These are phyloP conservation scores for Colletotrichum sidae DNA, from an alignment of 2,329 filamentous ascomycete species.

Conservation along the genomic window DNA sequence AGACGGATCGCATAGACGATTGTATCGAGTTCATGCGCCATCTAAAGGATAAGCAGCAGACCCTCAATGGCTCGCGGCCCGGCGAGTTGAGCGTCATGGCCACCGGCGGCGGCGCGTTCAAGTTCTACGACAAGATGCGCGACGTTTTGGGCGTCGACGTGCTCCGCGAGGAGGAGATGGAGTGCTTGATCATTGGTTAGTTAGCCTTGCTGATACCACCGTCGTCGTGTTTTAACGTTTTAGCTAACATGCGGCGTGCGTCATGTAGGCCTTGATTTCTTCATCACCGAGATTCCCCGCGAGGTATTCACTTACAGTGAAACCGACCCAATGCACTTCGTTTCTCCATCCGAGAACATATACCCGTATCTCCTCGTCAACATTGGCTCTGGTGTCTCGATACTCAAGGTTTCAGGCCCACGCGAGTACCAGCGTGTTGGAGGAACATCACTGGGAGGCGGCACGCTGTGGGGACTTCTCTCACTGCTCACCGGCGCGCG, in stretches of 20 bases:
- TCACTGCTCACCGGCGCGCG: constrained; percentile 92
- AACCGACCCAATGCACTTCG: constrained; percentile 89
- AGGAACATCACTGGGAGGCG: constrained; percentile 92
- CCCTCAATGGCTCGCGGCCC: constrained; percentile 77
- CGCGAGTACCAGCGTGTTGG: constrained; percentile 90
- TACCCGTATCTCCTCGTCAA: constrained; percentile 99
- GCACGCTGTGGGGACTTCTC: constrained; percentile 96
- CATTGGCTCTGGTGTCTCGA: constrained; percentile 95
- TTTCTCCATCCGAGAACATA: constrained; percentile 79
- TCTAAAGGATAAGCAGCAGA: constrained; percentile 84
- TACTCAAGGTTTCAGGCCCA: constrained; percentile 95
- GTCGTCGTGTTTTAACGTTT: no score
- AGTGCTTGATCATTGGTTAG: constrained; percentile 92
- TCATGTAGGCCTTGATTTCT: constrained; percentile 86
- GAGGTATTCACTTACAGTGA: constrained; percentile 98
- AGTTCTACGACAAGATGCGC: constrained; percentile 93
- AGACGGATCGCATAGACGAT: constrained; percentile 93
- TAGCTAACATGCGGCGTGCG: not conserved
- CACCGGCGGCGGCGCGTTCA: constrained; percentile 94
- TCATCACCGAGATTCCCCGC: constrained; percentile 96
- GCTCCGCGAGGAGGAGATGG: constrained; percentile 96
- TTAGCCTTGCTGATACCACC: not conserved
- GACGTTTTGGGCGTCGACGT: constrained; percentile 89
- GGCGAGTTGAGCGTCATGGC: constrained; percentile 91
- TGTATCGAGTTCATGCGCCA: constrained; percentile 93